These are phyloP conservation scores for Capsella rubella DNA, from an alignment of 441 rosid genomes.

Conservation along the genomic window DNA sequence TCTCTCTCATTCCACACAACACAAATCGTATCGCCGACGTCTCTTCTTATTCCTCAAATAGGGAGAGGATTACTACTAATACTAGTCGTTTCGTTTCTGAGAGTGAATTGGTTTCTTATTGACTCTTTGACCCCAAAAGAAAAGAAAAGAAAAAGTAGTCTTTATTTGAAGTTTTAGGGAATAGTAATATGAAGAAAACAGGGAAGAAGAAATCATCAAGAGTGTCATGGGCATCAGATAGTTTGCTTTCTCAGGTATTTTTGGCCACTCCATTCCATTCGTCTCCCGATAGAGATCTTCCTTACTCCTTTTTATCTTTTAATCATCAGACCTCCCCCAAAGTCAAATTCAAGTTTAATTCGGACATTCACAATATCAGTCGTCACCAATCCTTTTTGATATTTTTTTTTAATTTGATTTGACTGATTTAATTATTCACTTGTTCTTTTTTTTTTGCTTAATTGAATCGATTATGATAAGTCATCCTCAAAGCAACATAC, in stretches of 20 bases:
- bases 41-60: background rate
- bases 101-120: background rate
- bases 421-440: background rate
- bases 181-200: slow-evolving; percentile 46
- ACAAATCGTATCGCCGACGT: slow-evolving; percentile 34
- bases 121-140: background rate
- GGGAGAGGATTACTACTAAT: background rate
- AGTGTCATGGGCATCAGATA: slow-evolving; percentile 67
- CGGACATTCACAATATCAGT: background rate
- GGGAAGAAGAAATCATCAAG: slow-evolving; percentile 55
- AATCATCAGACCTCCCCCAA: too few relatives aligned
- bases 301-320: too few relatives aligned
- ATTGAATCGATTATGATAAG: too few relatives aligned
- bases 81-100: slow-evolving; percentile 3
- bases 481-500: too few relatives aligned
- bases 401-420: slow-evolving; percentile 1
- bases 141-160: too few relatives aligned
- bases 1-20: background rate
- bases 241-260: slow-evolving; percentile 67
- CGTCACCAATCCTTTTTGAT: background rate
- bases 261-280: too few relatives aligned
- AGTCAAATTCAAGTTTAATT: background rate
- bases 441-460: too few relatives aligned
- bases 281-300: too few relatives aligned
- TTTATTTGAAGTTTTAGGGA: too few relatives aligned